A percentile compares a stretch with the other conserved stretches of the same genome.
phyloP scores from a whole-genome alignment of 1,284 basidiomycete genomes.

The Cutaneotrichosporon curvatum region DNA sequence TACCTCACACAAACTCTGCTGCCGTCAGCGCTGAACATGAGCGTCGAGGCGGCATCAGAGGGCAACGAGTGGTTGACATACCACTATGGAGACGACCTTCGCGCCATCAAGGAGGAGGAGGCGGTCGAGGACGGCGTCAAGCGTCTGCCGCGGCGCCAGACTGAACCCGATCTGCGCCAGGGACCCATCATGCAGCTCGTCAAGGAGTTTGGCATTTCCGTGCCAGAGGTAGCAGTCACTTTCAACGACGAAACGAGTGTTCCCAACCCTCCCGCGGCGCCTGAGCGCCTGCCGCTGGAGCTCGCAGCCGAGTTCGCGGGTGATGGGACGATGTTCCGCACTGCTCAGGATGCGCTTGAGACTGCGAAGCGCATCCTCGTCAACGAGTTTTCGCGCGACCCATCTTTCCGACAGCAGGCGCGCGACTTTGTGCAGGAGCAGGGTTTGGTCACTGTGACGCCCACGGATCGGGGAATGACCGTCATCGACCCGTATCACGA shows the following conservation, averaged over 20 bases:
- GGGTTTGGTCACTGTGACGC: constrained; percentile 72
- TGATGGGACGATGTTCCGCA: constrained; percentile 24
- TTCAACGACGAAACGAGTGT: constrained; percentile 33
- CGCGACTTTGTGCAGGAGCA: constrained; percentile 69
- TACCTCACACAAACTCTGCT: constrained; percentile 34
- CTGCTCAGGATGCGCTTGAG: constrained; percentile 31
- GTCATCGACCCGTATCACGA: constrained; percentile 87
- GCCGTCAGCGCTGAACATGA: constrained; percentile 39
- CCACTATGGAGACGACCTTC: constrained; percentile 58
- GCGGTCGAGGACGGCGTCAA: constrained; percentile 57
- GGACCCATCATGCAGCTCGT: constrained; percentile 40
- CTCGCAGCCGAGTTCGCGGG: constrained; percentile 43
- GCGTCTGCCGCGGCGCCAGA: constrained; percentile 27
- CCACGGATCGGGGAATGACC: constrained; percentile 82
- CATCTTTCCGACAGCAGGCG: constrained; percentile 72
- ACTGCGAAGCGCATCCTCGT: constrained; percentile 71
- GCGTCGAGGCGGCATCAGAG: constrained; percentile 83
- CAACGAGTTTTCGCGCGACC: constrained; percentile 89
- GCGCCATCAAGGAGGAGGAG: constrained; percentile 62
- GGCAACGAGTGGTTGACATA: constrained; percentile 84
- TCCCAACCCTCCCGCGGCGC: constrained; percentile 35
- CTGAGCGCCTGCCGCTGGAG: constrained; percentile 27
- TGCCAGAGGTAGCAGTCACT: constrained; percentile 28
- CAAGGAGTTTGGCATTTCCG: constrained; percentile 36
- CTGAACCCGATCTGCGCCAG: constrained; percentile 23